phyloP scores from a whole-genome alignment of 768 basidiomycete genomes.

The Boletus edulis region DNA sequence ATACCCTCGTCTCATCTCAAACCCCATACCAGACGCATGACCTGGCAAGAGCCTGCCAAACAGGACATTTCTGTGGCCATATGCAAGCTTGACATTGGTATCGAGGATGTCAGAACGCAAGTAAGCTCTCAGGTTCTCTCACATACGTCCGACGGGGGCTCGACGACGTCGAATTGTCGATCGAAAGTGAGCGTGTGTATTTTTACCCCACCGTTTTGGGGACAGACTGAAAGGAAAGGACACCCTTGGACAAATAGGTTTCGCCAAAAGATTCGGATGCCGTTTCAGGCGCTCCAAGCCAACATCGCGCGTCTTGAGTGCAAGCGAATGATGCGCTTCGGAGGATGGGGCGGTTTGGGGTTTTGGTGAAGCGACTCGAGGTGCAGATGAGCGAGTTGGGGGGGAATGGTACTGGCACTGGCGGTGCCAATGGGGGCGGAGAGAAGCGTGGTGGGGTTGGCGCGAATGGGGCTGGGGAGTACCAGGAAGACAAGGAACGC shows the following conservation, averaged over 20 bases:
- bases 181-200: slow-evolving; percentile 56
- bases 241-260: slow-evolving; percentile 45
- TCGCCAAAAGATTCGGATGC: slow-evolving; percentile 79
- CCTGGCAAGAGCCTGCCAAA: slow-evolving; percentile 58
- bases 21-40: not conserved
- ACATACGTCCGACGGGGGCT: slow-evolving; percentile 66
- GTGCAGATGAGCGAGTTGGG: slow-evolving; percentile 76
- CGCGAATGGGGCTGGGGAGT: slow-evolving; percentile 25
- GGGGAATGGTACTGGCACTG: too few species aligned
- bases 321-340: slow-evolving; percentile 83
- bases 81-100: slow-evolving; percentile 79
- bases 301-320: slow-evolving; percentile 70
- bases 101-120: slow-evolving; percentile 87
- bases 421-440: too few species aligned
- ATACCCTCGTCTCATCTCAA: slow-evolving; percentile 43
- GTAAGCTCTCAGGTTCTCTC: slow-evolving; percentile 64
- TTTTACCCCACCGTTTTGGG: too few species aligned
- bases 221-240: too few species aligned
- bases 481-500: slow-evolving; percentile 81
- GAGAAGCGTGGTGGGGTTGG: too few species aligned
- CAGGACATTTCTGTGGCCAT: slow-evolving; percentile 91
- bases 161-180: slow-evolving; percentile 67
- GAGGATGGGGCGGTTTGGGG: slow-evolving; percentile 79
- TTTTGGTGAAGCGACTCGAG: slow-evolving; percentile 79
- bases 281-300: slow-evolving; percentile 70